phyloP scores from a whole-genome alignment of 2,329 filamentous ascomycete genomes.

The Hymenoscyphus linearis region DNA sequence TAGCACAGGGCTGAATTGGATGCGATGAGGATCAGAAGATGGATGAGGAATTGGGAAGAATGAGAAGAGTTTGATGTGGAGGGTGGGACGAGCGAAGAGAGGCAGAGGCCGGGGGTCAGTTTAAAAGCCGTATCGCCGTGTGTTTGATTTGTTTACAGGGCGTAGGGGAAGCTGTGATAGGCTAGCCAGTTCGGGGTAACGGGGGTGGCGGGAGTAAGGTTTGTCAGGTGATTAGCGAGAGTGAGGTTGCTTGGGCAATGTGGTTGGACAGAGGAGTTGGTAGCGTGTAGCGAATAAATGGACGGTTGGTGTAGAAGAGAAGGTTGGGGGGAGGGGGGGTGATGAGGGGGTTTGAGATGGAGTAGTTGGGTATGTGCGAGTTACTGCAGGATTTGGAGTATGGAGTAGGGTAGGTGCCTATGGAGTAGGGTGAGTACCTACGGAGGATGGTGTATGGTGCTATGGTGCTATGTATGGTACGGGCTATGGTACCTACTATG shows the following conservation, averaged over 20 bases:
- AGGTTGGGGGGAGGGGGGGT: not conserved
- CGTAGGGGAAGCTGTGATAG: not conserved
- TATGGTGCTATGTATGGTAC: too few species aligned
- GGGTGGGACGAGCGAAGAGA: slow-evolving; percentile 1
- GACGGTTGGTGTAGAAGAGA: not conserved
- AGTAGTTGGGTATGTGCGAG: not conserved
- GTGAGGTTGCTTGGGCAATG: not conserved
- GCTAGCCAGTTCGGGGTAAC: not conserved
- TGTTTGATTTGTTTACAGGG: slow-evolving; percentile 3
- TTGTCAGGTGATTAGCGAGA: not conserved
- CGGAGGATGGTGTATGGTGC: too few species aligned
- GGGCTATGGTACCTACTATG: too few species aligned
- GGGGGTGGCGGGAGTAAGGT: not conserved
- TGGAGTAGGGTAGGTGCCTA: too few species aligned
- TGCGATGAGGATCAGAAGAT: slow-evolving; percentile 4
- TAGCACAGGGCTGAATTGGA: slow-evolving; percentile 7
- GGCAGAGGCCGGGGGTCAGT: slow-evolving; percentile 5
- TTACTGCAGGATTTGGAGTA: too few species aligned
- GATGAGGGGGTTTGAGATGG: not conserved
- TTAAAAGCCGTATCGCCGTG: not conserved
- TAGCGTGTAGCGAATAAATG: not conserved
- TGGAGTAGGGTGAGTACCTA: too few species aligned
- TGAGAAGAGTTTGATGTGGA: not conserved
- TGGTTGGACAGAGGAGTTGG: not conserved
- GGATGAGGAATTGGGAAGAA: not conserved